A percentile compares a stretch with the other conserved stretches of the same genome.
Conservation (phyloP, 2,329 filamentous ascomycete genomes). For the Paracamarosporium sp. region DNA sequence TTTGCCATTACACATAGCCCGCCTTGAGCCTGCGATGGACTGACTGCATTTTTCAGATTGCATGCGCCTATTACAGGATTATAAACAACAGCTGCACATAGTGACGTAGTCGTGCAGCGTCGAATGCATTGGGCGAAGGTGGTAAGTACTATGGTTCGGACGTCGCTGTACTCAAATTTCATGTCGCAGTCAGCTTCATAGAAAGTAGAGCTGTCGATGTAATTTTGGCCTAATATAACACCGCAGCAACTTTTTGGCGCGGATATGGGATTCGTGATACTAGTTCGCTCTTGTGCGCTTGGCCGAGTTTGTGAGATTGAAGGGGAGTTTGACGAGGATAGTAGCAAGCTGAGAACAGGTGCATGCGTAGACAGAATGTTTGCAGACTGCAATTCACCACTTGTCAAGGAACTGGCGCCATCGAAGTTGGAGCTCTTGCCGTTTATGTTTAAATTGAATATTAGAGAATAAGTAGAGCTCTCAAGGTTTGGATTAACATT, state of each 20-base stretch:
- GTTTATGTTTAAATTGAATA: background rate
- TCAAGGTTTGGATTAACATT: background rate
- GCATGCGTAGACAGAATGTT: background rate
- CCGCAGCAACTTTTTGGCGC: conserved; percentile 4
- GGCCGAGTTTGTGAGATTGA: background rate
- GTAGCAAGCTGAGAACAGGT: background rate
- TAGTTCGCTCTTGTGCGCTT: too few relatives aligned
- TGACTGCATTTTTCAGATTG: conserved; percentile 2
- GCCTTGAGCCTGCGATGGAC: background rate
- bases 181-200: conserved; percentile 6
- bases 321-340: background rate
- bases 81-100: conserved; percentile 8
- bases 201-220: background rate
- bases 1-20: conserved; percentile 9
- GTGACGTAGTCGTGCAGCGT: background rate
- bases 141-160: background rate
- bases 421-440: background rate
- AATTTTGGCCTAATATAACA: background rate
- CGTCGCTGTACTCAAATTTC: conserved; percentile 1
- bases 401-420: background rate
- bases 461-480: background rate
- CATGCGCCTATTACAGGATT: conserved; percentile 1
- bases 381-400: background rate
- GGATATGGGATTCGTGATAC: background rate
- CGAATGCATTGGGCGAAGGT: conserved; percentile 4